Percentiles rank a stretch among this genome's conserved stretches.
phyloP scores from a whole-genome alignment of 2,329 filamentous ascomycete species.

The Capronia epimyces region DNA sequence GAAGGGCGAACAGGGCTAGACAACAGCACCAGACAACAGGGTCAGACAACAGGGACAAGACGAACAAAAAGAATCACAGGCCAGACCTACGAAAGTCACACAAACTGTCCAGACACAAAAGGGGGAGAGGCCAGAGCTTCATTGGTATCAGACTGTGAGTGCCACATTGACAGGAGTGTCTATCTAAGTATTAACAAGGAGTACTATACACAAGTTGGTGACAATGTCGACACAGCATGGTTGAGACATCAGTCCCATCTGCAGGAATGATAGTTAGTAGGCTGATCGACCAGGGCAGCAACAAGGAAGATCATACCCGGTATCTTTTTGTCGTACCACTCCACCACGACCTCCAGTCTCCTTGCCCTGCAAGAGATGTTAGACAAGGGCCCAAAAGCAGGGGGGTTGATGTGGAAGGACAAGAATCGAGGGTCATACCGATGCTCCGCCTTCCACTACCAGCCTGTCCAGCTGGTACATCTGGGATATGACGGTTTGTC shows the following conservation, averaged over 20 bases:
- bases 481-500: slow-evolving; percentile 89
- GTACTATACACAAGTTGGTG: slow-evolving; percentile 14
- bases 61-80: neutral
- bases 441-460: slow-evolving; percentile 83
- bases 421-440: slow-evolving; percentile 48
- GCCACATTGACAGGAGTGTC: slow-evolving; percentile 8
- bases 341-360: slow-evolving; percentile 61
- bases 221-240: neutral
- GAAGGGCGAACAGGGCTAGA: neutral
- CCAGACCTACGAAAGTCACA: neutral
- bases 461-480: slow-evolving; percentile 89
- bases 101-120: neutral
- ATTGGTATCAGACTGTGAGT: slow-evolving; percentile 19
- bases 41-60: no score
- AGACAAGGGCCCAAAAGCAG: slow-evolving; percentile 8
- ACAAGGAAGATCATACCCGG: slow-evolving; percentile 53
- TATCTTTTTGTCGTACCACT: slow-evolving; percentile 71
- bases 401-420: neutral
- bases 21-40: neutral
- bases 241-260: slow-evolving; percentile 22
- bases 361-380: slow-evolving; percentile 53
- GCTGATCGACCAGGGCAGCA: neutral
- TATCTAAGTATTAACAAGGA: slow-evolving; percentile 4
- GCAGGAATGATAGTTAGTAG: slow-evolving; percentile 7
- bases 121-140: neutral